These are phyloP conservation scores for Mycena vulgaris DNA, from an alignment of 768 basidiomycete species.

Conservation along the genomic window DNA sequence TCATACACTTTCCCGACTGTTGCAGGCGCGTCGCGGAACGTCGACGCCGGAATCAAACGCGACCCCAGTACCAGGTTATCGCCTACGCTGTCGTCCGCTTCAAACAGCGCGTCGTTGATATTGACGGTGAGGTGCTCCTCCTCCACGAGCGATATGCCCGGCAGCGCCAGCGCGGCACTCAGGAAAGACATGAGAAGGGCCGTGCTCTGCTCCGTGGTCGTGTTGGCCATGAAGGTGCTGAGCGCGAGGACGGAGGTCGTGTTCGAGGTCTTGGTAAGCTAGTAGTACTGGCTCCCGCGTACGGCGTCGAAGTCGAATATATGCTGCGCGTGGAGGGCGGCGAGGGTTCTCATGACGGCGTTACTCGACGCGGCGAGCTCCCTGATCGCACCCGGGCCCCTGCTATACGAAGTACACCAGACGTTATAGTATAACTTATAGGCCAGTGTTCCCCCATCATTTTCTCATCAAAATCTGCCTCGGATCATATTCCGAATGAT, in stretches of 20 bases:
- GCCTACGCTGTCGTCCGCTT: slow-evolving; percentile 35
- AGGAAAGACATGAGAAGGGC: slow-evolving; percentile 43
- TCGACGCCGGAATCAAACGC: slow-evolving; percentile 34
- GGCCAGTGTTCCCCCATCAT: too few species aligned
- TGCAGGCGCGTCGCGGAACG: slow-evolving; percentile 35
- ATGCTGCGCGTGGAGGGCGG: slow-evolving; percentile 50
- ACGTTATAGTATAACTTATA: too few species aligned
- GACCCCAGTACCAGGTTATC: slow-evolving; percentile 36
- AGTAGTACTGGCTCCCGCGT: slow-evolving; percentile 50
- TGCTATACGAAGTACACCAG: too few species aligned
- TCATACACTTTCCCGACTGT: slow-evolving; percentile 42
- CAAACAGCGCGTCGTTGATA: slow-evolving; percentile 38
- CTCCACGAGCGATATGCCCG: slow-evolving; percentile 34
- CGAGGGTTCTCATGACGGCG: slow-evolving; percentile 43
- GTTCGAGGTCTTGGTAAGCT: slow-evolving; percentile 14
- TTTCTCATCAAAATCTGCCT: too few species aligned
- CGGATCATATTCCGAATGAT: too few species aligned
- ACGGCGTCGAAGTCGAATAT: slow-evolving; percentile 53
- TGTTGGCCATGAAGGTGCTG: slow-evolving; percentile 31
- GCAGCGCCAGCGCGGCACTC: slow-evolving; percentile 34
- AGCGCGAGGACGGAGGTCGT: slow-evolving; percentile 39
- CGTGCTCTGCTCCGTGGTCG: slow-evolving; percentile 31
- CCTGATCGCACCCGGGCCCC: too few species aligned
- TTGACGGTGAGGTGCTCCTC: background rate
- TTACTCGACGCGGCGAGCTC: slow-evolving; percentile 35